Evolutionary conservation across 106 monocot genomes (phyloP), one percentile per base, ranked within the genome.

Genomic region (Alisma plantagoaquatica): DNA sequence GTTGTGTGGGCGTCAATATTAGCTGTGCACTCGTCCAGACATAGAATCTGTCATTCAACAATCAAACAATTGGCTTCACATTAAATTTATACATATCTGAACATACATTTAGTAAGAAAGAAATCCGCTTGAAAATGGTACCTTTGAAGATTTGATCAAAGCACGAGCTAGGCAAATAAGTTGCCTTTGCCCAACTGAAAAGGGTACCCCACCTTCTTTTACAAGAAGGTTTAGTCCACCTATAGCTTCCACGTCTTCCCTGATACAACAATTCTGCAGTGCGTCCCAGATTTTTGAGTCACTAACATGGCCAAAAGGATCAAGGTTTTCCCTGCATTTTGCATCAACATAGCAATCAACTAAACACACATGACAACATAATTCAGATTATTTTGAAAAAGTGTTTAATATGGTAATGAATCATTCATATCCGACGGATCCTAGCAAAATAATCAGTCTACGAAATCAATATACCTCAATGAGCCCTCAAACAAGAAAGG

Each of bases 91-190:
- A 51, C 10, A 51, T 8, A 51, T 23, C 16, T 51, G 3, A 48
- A 2, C 35, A 38, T 14, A 38, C 6, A 6, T 7, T 14, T 6
- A 38, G 35, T 6, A 6, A 38, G 35, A 38, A 38, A 38, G 35
- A 38, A 38, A 7, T 38, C 9, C 35, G 35, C 6, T 7, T 14
- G 35, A 38, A n/a, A 16, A 27, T 17, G 4, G 31, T 67, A 85
- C 98, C 98, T 98, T 98, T 43, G 89, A 82, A 32, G 85, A 85
- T 54, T 79, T 98, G 23, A 90, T 59, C 32, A 90, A 69, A 35
- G 98, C 89, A 41, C 98, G 81, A 8, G 85, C 89, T 61, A 98
- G 85, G 66, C 89, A 98, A 45, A 98, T 69, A 58, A 98, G 88
- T 64, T 98, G 89, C 54, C 71, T 50, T 59, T 90, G 89, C 9